phyloP scores from a whole-genome alignment of 352 stramenopile species.

The Paralagenidium karlingii region DNA sequence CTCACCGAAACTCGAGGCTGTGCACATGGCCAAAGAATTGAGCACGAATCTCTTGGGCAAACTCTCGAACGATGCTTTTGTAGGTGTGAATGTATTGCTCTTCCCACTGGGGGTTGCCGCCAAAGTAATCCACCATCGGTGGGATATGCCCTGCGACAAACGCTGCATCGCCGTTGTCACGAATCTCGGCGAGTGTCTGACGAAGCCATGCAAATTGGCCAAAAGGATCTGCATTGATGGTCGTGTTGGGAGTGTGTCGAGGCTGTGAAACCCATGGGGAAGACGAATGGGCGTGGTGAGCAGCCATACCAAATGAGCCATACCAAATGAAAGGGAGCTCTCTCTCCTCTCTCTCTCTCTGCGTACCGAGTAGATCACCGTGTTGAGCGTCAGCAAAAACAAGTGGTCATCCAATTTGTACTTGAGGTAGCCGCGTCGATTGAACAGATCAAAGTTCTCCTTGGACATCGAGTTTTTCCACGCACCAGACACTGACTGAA shows the following conservation, averaged over 20 bases:
- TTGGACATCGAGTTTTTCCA: slow-evolving; percentile 43
- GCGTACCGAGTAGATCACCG: slow-evolving; percentile 63
- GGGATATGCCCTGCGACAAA: slow-evolving; percentile 87
- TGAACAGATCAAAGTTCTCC: slow-evolving; percentile 36
- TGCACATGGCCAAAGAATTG: slow-evolving; percentile 90
- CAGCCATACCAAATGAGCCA: background rate
- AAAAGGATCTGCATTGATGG: slow-evolving; percentile 68
- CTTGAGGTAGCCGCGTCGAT: slow-evolving; percentile 39
- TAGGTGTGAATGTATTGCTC: slow-evolving; percentile 75
- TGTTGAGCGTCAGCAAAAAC: slow-evolving; percentile 66
- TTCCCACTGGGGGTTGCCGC: slow-evolving; percentile 73
- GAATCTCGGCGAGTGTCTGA: slow-evolving; percentile 38
- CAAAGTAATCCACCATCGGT: slow-evolving; percentile 81
- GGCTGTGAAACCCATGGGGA: slow-evolving; percentile 1
- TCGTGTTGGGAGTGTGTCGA: slow-evolving; percentile 54
- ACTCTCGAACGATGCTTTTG: slow-evolving; percentile 50
- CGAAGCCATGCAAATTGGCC: slow-evolving; percentile 85
- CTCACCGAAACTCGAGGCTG: slow-evolving; percentile 77
- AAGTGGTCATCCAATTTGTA: slow-evolving; percentile 55
- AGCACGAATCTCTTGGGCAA: slow-evolving; percentile 52
- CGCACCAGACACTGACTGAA: slow-evolving; percentile 30
- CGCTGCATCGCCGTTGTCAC: slow-evolving; percentile 25
- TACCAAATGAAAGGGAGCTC: background rate
- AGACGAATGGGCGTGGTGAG: background rate
- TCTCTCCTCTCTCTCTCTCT: too few species aligned